These are phyloP conservation scores for Plenodomus tracheiphilus DNA, from an alignment of 2,329 filamentous ascomycete genomes.

Conservation along the genomic window DNA sequence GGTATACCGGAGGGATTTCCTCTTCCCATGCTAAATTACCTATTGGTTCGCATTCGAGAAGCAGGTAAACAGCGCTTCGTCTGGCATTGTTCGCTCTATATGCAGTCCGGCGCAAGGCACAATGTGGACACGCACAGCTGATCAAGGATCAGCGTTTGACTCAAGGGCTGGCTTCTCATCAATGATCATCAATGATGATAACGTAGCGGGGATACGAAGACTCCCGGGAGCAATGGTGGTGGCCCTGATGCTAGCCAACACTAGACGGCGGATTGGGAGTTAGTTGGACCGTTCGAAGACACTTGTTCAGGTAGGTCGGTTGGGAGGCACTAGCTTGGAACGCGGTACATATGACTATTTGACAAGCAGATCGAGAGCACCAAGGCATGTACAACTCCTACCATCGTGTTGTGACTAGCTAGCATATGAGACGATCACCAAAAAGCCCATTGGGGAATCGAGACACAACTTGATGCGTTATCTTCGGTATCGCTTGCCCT, in stretches of 20 bases:
- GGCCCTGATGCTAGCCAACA: too few relatives aligned
- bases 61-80: background rate
- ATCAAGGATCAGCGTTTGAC: background rate
- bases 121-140: background rate
- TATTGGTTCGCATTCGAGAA: background rate
- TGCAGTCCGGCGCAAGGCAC: background rate
- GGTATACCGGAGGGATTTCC: too few relatives aligned
- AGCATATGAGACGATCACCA: too few relatives aligned
- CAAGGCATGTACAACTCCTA: background rate
- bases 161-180: background rate
- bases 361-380: background rate
- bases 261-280: background rate
- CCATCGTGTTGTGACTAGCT: background rate
- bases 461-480: background rate
- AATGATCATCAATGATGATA: background rate
- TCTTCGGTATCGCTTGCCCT: conserved; percentile 5
- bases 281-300: background rate
- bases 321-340: background rate
- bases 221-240: too few relatives aligned
- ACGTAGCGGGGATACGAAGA: too few relatives aligned
- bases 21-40: background rate
- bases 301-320: background rate
- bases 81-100: background rate
- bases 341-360: background rate
- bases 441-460: background rate